Evolutionary conservation across 495 filamentous ascomycete species (phyloP).

Genomic region (Ramalina peruviana): DNA sequence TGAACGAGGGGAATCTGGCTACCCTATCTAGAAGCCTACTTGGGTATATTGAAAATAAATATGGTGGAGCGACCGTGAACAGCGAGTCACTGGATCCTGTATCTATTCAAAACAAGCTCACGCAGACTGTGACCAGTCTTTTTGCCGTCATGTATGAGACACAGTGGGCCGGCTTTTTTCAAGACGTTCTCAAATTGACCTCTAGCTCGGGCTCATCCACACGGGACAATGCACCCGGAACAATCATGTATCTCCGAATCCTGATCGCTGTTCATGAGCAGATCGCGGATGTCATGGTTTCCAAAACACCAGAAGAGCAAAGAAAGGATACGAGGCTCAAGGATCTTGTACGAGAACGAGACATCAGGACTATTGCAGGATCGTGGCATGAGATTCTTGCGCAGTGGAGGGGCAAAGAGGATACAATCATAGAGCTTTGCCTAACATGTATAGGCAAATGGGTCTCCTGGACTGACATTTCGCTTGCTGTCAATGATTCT

Average conservation of each 20-base stretch:
- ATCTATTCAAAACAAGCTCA: constrained; percentile 89
- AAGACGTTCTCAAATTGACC: constrained; percentile 67
- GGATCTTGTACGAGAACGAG: constrained; percentile 69
- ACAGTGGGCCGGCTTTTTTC: constrained; percentile 76
- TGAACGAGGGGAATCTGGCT: constrained; percentile 51
- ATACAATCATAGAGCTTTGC: constrained; percentile 67
- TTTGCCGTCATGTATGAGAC: constrained; percentile 74
- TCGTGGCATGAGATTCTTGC: constrained; percentile 88
- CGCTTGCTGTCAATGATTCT: constrained; percentile 73
- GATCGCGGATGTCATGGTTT: constrained; percentile 83
- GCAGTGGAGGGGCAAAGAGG: constrained; percentile 61
- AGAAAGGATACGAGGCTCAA: constrained; percentile 74
- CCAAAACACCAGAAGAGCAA: constrained; percentile 56
- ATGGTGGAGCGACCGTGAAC: constrained; percentile 40
- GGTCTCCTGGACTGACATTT: constrained; percentile 97
- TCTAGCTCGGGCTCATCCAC: constrained; percentile 32
- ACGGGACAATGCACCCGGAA: constrained; percentile 55
- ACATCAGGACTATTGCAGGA: constrained; percentile 69
- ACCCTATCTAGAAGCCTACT: constrained; percentile 65
- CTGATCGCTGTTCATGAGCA: constrained; percentile 87
- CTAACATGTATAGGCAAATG: constrained; percentile 81
- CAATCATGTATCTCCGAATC: constrained; percentile 78
- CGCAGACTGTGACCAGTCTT: constrained; percentile 84
- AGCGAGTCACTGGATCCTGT: constrained; percentile 38
- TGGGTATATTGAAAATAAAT: constrained; percentile 59